Percentiles rank a stretch among this genome's conserved stretches.
phyloP scores from a whole-genome alignment of 257 asterid genomes.

The Verbascum thapsus region DNA sequence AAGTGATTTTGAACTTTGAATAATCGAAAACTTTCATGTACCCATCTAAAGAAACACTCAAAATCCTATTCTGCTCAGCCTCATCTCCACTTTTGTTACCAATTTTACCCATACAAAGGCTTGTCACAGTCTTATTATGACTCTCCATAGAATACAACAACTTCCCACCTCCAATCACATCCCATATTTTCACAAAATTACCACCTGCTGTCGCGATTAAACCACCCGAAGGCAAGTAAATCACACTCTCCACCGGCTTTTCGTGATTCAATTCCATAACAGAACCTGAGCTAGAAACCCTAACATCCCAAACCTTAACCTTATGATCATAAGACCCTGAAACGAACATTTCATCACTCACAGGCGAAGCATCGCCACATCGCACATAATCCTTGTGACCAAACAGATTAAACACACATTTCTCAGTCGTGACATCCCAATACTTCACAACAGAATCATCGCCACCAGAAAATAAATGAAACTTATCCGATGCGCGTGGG shows the following conservation, averaged over 20 bases:
- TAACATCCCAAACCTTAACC: constrained; percentile 81
- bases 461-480: constrained; percentile 82
- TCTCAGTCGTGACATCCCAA: constrained; percentile 82
- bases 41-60: constrained; percentile 91
- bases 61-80: constrained; percentile 56
- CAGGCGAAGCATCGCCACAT: constrained; percentile 81
- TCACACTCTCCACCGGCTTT: constrained; percentile 88
- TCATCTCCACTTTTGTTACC: constrained; percentile 56
- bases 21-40: constrained; percentile 89
- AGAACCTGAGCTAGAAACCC: constrained; percentile 50
- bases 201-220: constrained; percentile 89
- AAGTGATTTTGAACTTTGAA: constrained; percentile 74
- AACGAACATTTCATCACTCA: constrained; percentile 77
- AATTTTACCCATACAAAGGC: constrained; percentile 71
- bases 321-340: constrained; percentile 88
- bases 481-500: constrained; percentile 70
- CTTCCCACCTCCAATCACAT: constrained; percentile 90
- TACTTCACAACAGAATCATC: constrained; percentile 91
- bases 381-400: constrained; percentile 95
- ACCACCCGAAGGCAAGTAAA: constrained; percentile 89
- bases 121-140: constrained; percentile 85
- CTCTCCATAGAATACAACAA: constrained; percentile 84
- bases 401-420: constrained; percentile 45
- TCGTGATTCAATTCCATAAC: constrained; percentile 79
- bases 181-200: constrained; percentile 86